phyloP scores from a whole-genome alignment of 331 rosid species.

The Erythrophleum ivorense region DNA sequence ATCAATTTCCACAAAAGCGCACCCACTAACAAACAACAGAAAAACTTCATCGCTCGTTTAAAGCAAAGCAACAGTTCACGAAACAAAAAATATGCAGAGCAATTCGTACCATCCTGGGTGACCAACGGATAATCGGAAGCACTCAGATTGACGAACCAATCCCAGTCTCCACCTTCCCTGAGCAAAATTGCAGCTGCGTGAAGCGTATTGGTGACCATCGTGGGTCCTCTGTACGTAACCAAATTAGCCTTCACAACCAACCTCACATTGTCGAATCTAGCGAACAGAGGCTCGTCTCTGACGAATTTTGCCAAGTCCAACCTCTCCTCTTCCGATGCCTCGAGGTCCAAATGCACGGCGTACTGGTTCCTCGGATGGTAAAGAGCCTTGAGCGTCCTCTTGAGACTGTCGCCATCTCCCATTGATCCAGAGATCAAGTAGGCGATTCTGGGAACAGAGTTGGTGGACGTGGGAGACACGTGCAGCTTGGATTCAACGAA shows the following conservation, averaged over 20 bases:
- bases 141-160: slow-evolving; percentile 75
- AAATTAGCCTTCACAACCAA: slow-evolving; percentile 67
- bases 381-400: slow-evolving; percentile 64
- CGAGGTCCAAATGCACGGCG: slow-evolving; percentile 69
- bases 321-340: slow-evolving; percentile 65
- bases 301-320: slow-evolving; percentile 61
- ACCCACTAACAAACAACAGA: background rate
- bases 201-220: slow-evolving; percentile 74
- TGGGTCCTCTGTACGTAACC: slow-evolving; percentile 77
- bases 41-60: too few relatives aligned
- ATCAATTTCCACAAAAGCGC: background rate
- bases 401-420: slow-evolving; percentile 70
- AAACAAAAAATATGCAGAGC: background rate
- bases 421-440: slow-evolving; percentile 76
- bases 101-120: slow-evolving; percentile 69
- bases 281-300: slow-evolving; percentile 55
- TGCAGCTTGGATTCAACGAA: slow-evolving; percentile 61
- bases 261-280: slow-evolving; percentile 59
- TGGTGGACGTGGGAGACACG: slow-evolving; percentile 43
- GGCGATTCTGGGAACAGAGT: slow-evolving; percentile 64
- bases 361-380: slow-evolving; percentile 76
- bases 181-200: slow-evolving; percentile 76
- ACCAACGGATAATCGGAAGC: slow-evolving; percentile 79
- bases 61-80: background rate
- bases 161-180: slow-evolving; percentile 75